Evolutionary conservation across 2,329 filamentous ascomycete genomes (phyloP).

Genomic region (Neonectria magnoliae): DNA sequence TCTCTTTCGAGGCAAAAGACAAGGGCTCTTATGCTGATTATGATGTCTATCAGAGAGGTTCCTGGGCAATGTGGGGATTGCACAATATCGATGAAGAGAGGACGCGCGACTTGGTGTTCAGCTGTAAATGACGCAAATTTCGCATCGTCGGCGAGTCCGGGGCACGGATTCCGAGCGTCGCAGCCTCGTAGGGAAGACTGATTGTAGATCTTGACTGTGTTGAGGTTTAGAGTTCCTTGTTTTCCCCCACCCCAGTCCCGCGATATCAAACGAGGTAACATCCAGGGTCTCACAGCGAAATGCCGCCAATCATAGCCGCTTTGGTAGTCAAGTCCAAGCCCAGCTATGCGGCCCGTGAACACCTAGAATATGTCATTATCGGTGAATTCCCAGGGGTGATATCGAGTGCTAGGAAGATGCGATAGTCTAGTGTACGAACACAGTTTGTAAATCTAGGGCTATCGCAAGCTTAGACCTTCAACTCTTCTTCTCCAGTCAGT

Average conservation of each 20-base stretch:
- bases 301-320: background rate
- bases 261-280: too few relatives aligned
- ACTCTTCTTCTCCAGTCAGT: too few relatives aligned
- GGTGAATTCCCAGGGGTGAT: background rate
- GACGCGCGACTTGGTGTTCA: background rate
- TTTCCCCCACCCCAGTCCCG: background rate
- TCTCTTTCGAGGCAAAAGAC: background rate
- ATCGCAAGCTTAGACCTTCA: too few relatives aligned
- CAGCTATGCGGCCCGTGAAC: background rate
- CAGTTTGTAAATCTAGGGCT: too few relatives aligned
- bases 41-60: background rate
- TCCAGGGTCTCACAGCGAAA: background rate
- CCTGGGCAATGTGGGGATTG: background rate
- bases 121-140: background rate
- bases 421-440: too few relatives aligned
- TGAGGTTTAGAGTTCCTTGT: background rate
- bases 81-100: background rate
- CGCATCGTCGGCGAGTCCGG: background rate
- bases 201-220: background rate
- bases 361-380: background rate
- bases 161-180: too few relatives aligned
- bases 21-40: background rate
- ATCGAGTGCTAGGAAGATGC: too few relatives aligned
- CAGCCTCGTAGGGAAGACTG: background rate
- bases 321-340: background rate